Conservation (phyloP, 495 filamentous ascomycete genomes). For the Penicillium longicatenatum region DNA sequence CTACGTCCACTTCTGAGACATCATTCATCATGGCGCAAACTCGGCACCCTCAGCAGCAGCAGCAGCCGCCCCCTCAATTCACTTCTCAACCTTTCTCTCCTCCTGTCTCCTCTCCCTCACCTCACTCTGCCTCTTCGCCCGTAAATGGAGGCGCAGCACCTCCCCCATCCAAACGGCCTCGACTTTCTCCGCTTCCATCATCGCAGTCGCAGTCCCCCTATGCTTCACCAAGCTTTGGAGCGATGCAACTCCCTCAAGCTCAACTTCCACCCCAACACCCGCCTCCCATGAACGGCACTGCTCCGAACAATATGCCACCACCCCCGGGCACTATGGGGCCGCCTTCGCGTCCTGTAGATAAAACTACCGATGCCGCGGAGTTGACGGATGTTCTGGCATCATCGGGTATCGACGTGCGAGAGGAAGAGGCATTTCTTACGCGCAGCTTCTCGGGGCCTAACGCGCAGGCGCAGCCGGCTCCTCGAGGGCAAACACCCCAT, state of each 20-base stretch:
- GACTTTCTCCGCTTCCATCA: slow-evolving; percentile 65
- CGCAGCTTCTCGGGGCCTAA: slow-evolving; percentile 56
- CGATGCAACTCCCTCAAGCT: slow-evolving; percentile 45
- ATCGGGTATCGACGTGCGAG: slow-evolving; percentile 79
- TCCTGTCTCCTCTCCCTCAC: slow-evolving; percentile 55
- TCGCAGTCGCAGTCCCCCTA: slow-evolving; percentile 41
- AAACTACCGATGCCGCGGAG: slow-evolving; percentile 68
- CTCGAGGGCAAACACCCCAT: slow-evolving; percentile 44
- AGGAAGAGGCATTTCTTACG: slow-evolving; percentile 75
- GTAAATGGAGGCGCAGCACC: slow-evolving; percentile 42
- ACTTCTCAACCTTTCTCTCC: slow-evolving; percentile 55
- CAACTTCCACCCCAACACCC: slow-evolving; percentile 39
- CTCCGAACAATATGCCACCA: slow-evolving; percentile 37
- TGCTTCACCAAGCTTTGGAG: slow-evolving; percentile 48
- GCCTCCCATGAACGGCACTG: slow-evolving; percentile 35
- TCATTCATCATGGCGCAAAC: slow-evolving; percentile 65
- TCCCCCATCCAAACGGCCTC: slow-evolving; percentile 65
- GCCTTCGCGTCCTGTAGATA: slow-evolving; percentile 70
- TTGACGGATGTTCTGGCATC: slow-evolving; percentile 75
- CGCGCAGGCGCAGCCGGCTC: slow-evolving; percentile 43
- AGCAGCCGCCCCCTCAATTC: slow-evolving; percentile 42
- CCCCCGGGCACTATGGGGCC: slow-evolving; percentile 73
- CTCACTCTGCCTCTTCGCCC: slow-evolving; percentile 42
- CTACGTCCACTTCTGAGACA: slow-evolving; percentile 4
- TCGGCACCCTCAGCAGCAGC: slow-evolving; percentile 38